Evolutionary conservation across 2,329 filamentous ascomycete genomes (phyloP), one percentile per base, ranked within the genome.

Genomic region (Acrocalymma vagum): DNA sequence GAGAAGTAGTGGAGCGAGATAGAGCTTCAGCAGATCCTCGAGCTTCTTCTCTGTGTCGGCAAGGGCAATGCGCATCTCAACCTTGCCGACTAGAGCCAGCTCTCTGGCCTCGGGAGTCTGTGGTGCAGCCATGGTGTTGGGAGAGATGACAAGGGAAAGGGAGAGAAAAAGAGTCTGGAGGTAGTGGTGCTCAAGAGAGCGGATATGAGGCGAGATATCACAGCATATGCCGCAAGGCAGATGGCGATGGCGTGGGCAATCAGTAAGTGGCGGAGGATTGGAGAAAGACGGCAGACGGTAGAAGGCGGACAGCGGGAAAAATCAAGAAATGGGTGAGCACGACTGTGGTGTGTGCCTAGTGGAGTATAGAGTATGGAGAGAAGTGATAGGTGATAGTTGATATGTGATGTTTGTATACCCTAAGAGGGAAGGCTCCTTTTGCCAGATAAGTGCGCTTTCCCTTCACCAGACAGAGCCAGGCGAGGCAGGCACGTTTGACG

Each of bases 1-100:
- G 42, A 96, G 78, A 3, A 99, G 80, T 9, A 97, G 73, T 1
- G 93, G 87, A 3, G 88, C 76, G 17, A 99, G 78, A 63, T 93
- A 96, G 27, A 82, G 85, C 60, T 87, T 84, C 13, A 99, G 78
- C 11, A 94, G 77, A 16, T 84, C 74, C 65, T 93, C 84, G 1
- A 99, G 81, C 72, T 93, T 95, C 49, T 83, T 78, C 65, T 96
- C 93, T 35, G 90, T 86, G 56, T 90, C 88, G 18, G 92, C 87
- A 36, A 93, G 82, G 18, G 83, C 87, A 60, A 96, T 94, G 51
- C 86, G 83, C 63, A 94, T 83, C 69, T 95, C 91, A 29, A 95
- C 87, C 64, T 89, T 93, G 60, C 88, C 88, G 36, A 96, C 82
- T 48, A 96, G 82, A 53, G 84, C 82, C 54, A 95, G 78, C 79